phyloP scores from a whole-genome alignment of 2,329 filamentous ascomycete species.

The Fusarium marasasianum region DNA sequence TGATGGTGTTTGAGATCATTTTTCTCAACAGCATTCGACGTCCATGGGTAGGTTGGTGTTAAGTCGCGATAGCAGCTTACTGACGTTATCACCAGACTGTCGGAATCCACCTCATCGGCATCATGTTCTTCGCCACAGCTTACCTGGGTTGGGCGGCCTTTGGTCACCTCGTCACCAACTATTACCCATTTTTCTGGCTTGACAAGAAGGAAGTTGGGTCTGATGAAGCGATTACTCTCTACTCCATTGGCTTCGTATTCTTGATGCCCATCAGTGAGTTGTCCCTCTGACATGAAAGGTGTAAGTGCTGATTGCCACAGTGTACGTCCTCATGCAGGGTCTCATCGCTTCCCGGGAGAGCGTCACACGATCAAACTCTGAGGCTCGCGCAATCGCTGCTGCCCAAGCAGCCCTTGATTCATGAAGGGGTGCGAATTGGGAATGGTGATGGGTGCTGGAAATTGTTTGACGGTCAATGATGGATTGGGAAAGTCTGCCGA shows the following conservation, averaged over 20 bases:
- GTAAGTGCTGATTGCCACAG: conserved; percentile 43
- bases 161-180: conserved; percentile 57
- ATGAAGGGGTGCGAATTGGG: conserved; percentile 10
- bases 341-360: conserved; percentile 60
- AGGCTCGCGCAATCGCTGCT: conserved; percentile 39
- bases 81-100: conserved; percentile 52
- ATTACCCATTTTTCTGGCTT: conserved; percentile 62
- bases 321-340: conserved; percentile 60
- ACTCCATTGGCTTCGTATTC: conserved; percentile 56
- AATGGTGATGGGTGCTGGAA: background rate
- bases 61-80: background rate
- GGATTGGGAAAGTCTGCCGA: background rate
- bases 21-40: conserved; percentile 64
- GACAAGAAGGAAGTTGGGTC: conserved; percentile 56
- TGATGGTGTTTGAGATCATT: conserved; percentile 57
- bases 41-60: conserved; percentile 53
- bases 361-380: conserved; percentile 43
- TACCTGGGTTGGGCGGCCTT: conserved; percentile 62
- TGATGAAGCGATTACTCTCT: conserved; percentile 55
- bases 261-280: conserved; percentile 57
- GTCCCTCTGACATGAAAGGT: background rate
- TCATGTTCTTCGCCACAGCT: conserved; percentile 52
- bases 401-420: conserved; percentile 36
- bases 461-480: background rate
- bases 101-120: conserved; percentile 53